Percentiles rank a stretch among this genome's conserved stretches.
Evolutionary conservation across 1,284 basidiomycete species (phyloP).

Genomic region (Ustilago esculenta): DNA sequence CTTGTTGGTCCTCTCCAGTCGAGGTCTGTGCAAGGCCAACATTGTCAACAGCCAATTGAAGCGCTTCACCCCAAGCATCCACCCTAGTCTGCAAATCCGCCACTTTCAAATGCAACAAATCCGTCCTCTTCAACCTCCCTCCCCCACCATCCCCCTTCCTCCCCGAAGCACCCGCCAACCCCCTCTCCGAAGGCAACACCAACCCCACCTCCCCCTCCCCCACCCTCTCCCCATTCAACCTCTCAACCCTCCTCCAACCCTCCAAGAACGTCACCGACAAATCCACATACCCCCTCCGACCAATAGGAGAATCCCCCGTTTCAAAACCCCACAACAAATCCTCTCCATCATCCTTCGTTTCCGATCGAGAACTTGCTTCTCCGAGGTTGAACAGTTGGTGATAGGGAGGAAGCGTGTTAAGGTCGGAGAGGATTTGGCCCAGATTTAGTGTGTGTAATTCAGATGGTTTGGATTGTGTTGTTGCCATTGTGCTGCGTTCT

Average conservation of each 20-base stretch:
- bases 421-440: slow-evolving; percentile 28
- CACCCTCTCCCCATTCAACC: slow-evolving; percentile 27
- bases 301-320: not conserved
- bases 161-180: not conserved
- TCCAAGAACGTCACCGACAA: slow-evolving; percentile 19
- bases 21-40: not conserved
- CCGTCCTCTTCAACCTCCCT: slow-evolving; percentile 13
- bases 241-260: slow-evolving; percentile 12
- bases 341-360: too few species aligned
- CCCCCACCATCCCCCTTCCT: not conserved
- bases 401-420: slow-evolving; percentile 4
- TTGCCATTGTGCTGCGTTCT: slow-evolving; percentile 7
- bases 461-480: not conserved
- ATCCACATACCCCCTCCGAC: slow-evolving; percentile 15
- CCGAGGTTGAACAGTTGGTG: slow-evolving; percentile 6
- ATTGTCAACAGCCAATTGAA: slow-evolving; percentile 5
- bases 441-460: slow-evolving; percentile 24
- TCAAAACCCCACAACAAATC: slow-evolving; percentile 11
- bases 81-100: slow-evolving; percentile 27
- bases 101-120: slow-evolving; percentile 38
- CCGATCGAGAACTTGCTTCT: not conserved
- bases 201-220: slow-evolving; percentile 20
- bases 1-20: not conserved
- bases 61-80: slow-evolving; percentile 25
- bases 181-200: slow-evolving; percentile 29